Evolutionary conservation across 768 basidiomycete species (phyloP), one percentile per base, ranked within the genome.

Genomic region (Trichaptum fuscoviolaceum): DNA sequence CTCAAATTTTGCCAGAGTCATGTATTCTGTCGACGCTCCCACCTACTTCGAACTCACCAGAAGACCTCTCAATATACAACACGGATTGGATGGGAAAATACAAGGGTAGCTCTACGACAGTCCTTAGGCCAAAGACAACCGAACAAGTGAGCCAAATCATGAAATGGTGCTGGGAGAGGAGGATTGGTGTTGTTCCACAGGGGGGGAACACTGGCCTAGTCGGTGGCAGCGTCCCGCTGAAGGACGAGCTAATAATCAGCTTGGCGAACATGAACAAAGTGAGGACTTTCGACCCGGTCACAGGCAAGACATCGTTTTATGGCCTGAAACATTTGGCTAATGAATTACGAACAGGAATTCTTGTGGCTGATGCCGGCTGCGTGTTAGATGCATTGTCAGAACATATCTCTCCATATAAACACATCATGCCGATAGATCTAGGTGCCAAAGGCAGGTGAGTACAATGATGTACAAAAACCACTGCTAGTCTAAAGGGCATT

Each of bases 131-230:
- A 6, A 92, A 88, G 71, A 88, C 91, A 1, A 91, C 93, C 0
- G 79, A 91, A 68, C 88, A 99, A 78, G 95, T 99, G 74, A 91
- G 90, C 75, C 80, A 90, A 70, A 91, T 98, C 64, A 81, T 99
- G 73, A 89, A 88, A 74, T 93, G 89, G 82, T 99, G 97, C 77
- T 87, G 89, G 71, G 82, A 89, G 64, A 83, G 87, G 66, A 83
- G 85, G 65, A 91, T 99, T 57, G 89, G 89, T n/a, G 85, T 99
- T 64, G 95, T 97, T 1, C 97, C 97, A 1, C 97, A 99, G 76
- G 96, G 97, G 61, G 97, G 97, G 60, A 99, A 99, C 79, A 99
- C 97, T 0, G 97, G 97, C 18, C 85, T 99, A 15, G 97, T 99
- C 42, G 97, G 96, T 65, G 97, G 97, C 42, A 88, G 95, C 68